phyloP scores from a whole-genome alignment of 257 asterid genomes.

The Eustoma russellianum region DNA sequence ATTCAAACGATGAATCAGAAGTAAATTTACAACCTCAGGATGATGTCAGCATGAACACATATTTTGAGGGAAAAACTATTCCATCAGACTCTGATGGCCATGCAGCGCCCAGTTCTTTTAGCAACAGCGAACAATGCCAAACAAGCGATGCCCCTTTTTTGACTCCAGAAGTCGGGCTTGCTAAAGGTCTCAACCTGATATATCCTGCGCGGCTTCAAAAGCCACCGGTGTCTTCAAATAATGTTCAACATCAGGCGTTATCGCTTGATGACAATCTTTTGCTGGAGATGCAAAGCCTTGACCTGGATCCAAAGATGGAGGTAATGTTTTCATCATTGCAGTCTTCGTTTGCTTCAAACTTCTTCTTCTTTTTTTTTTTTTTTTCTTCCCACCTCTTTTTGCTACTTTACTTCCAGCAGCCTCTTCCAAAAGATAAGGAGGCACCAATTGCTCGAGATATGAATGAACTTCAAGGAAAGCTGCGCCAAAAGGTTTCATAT shows the following conservation, averaged over 20 bases:
- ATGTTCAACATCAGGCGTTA: neutral
- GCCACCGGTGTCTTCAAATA: neutral
- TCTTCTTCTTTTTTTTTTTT: neutral
- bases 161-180: too few relatives aligned
- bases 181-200: neutral
- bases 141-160: conserved; percentile 1
- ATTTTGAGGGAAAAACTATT: neutral
- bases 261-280: conserved; percentile 9
- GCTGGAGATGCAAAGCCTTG: conserved; percentile 13
- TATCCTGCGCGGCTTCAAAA: neutral
- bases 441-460: conserved; percentile 7
- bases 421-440: conserved; percentile 2
- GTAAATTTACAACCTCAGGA: conserved; percentile 5
- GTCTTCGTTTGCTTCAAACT: neutral
- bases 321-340: neutral
- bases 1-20: conserved; percentile 3
- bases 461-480: conserved; percentile 5
- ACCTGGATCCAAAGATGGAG: neutral
- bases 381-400: too few relatives aligned
- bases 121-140: conserved; percentile 3
- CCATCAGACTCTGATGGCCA: conserved; percentile 2
- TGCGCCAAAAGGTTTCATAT: conserved; percentile 7
- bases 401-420: conserved; percentile 6
- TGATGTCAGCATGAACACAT: neutral
- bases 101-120: neutral